Base-by-base conservation (phyloP, 352 stramenopile species). In the Pythium guiyangense region DNA sequence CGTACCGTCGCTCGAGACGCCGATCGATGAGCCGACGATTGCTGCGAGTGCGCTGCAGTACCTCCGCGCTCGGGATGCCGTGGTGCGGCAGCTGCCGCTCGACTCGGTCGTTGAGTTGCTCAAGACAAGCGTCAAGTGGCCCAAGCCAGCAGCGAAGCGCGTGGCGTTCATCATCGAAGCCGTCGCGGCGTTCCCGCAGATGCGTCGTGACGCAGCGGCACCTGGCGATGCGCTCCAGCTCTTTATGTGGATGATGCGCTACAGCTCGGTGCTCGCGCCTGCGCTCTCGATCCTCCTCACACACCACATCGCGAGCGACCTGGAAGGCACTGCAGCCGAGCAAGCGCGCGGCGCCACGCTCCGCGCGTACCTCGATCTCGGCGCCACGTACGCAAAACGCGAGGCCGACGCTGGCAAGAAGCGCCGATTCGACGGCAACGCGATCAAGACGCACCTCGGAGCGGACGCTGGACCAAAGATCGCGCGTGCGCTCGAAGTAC, bases 101-200 rank as follows among this genome's bases (percentile, higher is more conserved):
- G 70, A 68, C 26, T 69, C 81, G 46, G 69, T 88, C 48, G 67
- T 88, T 29, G 80, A 90, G 56, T 71, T 88, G 71, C 72, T 90
- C 26, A 90, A 90, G 63, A 65, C 69, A 45, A 82, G 87, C 50
- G 75, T 90, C 31, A 90, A 90, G 54, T 88, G 77, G 77, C 71
- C 80, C 14, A 88, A 88, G 47, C 73, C 77, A 1, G 74, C 70
- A 42, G 77, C 77, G 52, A 90, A 90, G 64, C 75, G 77, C 11
- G 72, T 85, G 43, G 76, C 75, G 29, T 57, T 82, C 42, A 82
- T 88, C 20, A 65, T 88, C 26, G 80, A 90, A 51, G 80, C 80
- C 0, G 61, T 87, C 25, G 61, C 71, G 1, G 70, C 76, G 34
- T 90, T 87, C 49, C 77, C 79, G 1, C 59, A 66, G 6, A 43